Evolutionary conservation across 2,329 filamentous ascomycete species (phyloP), one percentile per base, ranked within the genome.

Genomic region (Tolypocladium guangdongense): DNA sequence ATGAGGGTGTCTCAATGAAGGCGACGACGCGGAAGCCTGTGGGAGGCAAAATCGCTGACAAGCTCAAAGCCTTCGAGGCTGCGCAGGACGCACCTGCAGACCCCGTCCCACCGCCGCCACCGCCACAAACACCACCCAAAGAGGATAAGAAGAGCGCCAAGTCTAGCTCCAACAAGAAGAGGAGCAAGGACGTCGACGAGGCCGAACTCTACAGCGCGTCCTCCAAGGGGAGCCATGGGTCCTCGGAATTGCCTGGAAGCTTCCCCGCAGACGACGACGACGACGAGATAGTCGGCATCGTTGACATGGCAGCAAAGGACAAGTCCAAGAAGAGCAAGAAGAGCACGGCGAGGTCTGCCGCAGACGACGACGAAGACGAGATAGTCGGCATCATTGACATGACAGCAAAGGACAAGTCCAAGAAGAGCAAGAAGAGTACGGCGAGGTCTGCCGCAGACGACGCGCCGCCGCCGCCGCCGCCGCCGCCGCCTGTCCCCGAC

Each of bases 191-290:
- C 22, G 55, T 65, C 24, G 67, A 68, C 5, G 65, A 62, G 30
- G 53, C 65, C 33, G 66, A 68, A 11, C 61, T 64, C 54, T 59
- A 61, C 54, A 55, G 55, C 51, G 51, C 66, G 52, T 63, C 65
- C 43, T 66, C 67, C 48, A 72, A 70, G 63, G 66, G 66, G 57
- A 60, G 52, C 48, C 55, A 54, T 20, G 60, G 56, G 45, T 54
- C 56, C 37, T 58, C 58, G 4, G 61, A 62, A 43, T 48, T 62
- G n/a, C 62, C 81, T 43, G 82, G 81, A 53, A 78, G 77, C 56
- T 84, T 84, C 63, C 81, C 81, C 27, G 70, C 71, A 45, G 74
- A 77, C 57, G 74, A 76, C 37, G 74, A 74, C 57, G 73, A 77
- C 49, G 68, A 76, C 59, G 75, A 76, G 55, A 72, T 75, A 39